A percentile compares a stretch with the other conserved stretches of the same genome.
Evolutionary conservation across 352 stramenopile species (phyloP).

Genomic region (Phytophthora agathidicida): DNA sequence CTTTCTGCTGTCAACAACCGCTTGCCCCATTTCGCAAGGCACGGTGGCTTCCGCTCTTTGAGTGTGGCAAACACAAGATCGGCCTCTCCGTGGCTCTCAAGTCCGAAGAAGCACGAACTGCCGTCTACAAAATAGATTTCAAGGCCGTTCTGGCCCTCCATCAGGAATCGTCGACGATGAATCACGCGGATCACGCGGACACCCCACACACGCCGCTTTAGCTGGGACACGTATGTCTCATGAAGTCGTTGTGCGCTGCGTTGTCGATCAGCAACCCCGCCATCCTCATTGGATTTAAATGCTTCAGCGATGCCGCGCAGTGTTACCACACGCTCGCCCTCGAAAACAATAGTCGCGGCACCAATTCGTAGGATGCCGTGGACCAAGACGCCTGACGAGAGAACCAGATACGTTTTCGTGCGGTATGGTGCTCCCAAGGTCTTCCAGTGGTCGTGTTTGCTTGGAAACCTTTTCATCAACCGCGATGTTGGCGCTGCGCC

Average conservation of each 20-base stretch:
- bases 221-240: slow-evolving; percentile 66
- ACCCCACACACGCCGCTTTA: slow-evolving; percentile 79
- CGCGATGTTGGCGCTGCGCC: slow-evolving; percentile 22
- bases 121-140: slow-evolving; percentile 90
- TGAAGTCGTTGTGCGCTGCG: slow-evolving; percentile 46
- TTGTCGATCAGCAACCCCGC: slow-evolving; percentile 29
- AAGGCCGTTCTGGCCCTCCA: slow-evolving; percentile 74
- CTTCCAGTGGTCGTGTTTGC: slow-evolving; percentile 73
- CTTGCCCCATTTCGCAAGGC: slow-evolving; percentile 79
- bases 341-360: slow-evolving; percentile 76
- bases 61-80: slow-evolving; percentile 83
- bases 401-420: slow-evolving; percentile 81
- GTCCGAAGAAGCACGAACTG: slow-evolving; percentile 77
- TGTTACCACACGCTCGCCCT: slow-evolving; percentile 77
- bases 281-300: slow-evolving; percentile 50
- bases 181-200: slow-evolving; percentile 84
- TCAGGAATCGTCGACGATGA: slow-evolving; percentile 74
- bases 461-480: slow-evolving; percentile 43
- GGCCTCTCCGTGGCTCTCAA: slow-evolving; percentile 67
- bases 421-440: slow-evolving; percentile 62
- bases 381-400: slow-evolving; percentile 75
- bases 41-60: slow-evolving; percentile 82
- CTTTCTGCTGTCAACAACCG: slow-evolving; percentile 70
- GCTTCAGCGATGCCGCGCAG: slow-evolving; percentile 63
- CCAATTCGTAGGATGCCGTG: slow-evolving; percentile 79